phyloP scores from a whole-genome alignment of 2,329 filamentous ascomycete species.

The Diaporthe destruens region DNA sequence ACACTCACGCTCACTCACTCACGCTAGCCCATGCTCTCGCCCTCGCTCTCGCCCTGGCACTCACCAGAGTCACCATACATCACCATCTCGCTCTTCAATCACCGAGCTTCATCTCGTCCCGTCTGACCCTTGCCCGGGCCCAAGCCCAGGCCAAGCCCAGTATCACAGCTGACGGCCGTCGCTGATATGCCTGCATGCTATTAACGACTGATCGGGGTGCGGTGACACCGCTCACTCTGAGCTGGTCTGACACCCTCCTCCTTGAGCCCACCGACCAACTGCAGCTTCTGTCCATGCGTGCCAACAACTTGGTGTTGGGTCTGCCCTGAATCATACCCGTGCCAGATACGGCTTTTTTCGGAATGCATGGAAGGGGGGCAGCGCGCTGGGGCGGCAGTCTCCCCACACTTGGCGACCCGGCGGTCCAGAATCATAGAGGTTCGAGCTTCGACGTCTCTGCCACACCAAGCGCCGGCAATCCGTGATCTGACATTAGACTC shows the following conservation, averaged over 20 bases:
- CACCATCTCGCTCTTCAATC: conserved; percentile 21
- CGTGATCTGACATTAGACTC: conserved; percentile 31
- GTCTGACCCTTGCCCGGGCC: conserved; percentile 17
- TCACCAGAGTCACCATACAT: conserved; percentile 7
- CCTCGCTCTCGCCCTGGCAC: conserved; percentile 1
- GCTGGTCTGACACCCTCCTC: conserved; percentile 31
- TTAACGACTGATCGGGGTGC: conserved; percentile 11
- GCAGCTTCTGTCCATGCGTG: conserved; percentile 30
- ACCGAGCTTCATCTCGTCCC: conserved; percentile 28
- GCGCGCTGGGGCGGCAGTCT: conserved; percentile 54
- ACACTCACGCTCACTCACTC: not conserved
- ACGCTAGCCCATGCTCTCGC: not conserved
- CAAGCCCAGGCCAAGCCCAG: conserved; percentile 16
- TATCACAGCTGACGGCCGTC: conserved; percentile 29
- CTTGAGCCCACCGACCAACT: conserved; percentile 32
- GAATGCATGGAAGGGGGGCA: too few relatives aligned
- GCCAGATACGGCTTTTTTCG: conserved; percentile 64
- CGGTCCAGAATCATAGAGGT: not conserved
- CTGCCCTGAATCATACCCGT: conserved; percentile 61
- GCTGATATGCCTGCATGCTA: conserved; percentile 13
- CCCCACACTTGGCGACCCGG: conserved; percentile 48
- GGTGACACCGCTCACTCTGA: conserved; percentile 31
- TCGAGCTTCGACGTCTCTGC: conserved; percentile 3
- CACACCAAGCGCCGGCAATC: conserved; percentile 15
- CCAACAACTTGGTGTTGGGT: conserved; percentile 38